A percentile compares a stretch with the other conserved stretches of the same genome.
phyloP scores from a whole-genome alignment of 192 early-diverging fungal genomes.

The Paraglomus occultum region DNA sequence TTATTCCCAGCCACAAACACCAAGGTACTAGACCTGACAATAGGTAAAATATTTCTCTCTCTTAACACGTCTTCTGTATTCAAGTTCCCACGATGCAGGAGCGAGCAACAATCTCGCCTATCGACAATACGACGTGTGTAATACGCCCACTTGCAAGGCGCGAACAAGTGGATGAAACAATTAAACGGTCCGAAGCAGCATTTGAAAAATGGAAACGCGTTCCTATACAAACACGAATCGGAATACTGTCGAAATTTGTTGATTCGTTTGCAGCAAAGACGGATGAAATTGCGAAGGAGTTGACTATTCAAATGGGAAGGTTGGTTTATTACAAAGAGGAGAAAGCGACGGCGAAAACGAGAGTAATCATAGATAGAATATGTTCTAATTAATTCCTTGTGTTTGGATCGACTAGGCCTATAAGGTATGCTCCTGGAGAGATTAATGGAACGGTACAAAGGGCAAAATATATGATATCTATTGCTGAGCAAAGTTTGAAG shows the following conservation, averaged over 20 bases:
- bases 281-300: slow-evolving; percentile 54
- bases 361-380: background rate
- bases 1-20: too few species aligned
- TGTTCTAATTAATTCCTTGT: background rate
- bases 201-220: slow-evolving; percentile 55
- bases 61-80: too few species aligned
- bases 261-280: slow-evolving; percentile 53
- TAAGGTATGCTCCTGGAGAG: slow-evolving; percentile 63
- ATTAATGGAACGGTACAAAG: slow-evolving; percentile 69
- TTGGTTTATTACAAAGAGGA: background rate
- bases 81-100: background rate
- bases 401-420: slow-evolving; percentile 45
- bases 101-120: slow-evolving; percentile 31
- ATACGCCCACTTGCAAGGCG: slow-evolving; percentile 35
- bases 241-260: slow-evolving; percentile 49
- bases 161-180: slow-evolving; percentile 39
- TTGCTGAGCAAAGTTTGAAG: slow-evolving; percentile 60
- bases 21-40: too few species aligned
- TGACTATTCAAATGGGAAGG: slow-evolving; percentile 65
- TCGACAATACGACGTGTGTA: slow-evolving; percentile 35
- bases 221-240: slow-evolving; percentile 52
- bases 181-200: slow-evolving; percentile 44
- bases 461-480: slow-evolving; percentile 63
- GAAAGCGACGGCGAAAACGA: background rate
- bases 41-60: too few species aligned